Base-by-base conservation (phyloP, 2,329 filamentous ascomycete genomes). In the Botrytis pseudocinerea region DNA sequence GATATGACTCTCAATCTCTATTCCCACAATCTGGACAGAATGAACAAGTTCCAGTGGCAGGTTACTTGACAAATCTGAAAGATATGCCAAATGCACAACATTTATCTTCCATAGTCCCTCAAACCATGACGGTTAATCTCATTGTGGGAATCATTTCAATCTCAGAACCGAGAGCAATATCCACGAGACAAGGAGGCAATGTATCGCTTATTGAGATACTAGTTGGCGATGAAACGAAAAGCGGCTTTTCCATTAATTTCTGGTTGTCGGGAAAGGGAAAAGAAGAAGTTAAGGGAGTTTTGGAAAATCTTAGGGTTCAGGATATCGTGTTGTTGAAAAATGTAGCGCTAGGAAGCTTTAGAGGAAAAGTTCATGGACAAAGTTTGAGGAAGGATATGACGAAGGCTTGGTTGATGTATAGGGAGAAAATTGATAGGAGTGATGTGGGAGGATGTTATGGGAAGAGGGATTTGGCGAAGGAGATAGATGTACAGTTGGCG, bases 271-370 rank as follows among this genome's bases (percentile, higher is more conserved):
- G 75, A 62, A 76, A 51, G 57, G 76, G 64, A n/a, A 80, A 81
- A 72, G 79, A 75, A 59, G 75, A 69, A 71, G 76, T 76, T 54
- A 78, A 71, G 42, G 73, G 44, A 35, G 66, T 74, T 14, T 78
- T 87, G 16, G 80, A 83, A 1, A 82, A 80, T 0, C 82, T 97
- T 46, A 86, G 90, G 63, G 83, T 89, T 0, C 91, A 92, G 77
- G 94, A 98, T 79, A 88, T 97, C 1, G 85, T 98, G 8, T 85
- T 97, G 22, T 80, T 97, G 74, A 90, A 91, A 73, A 94, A 95
- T 78, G 90, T 97, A 10, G 94, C 92, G 0, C 84, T 98, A 69
- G 89, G 89, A 70, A 89, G 89, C 6, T 98, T 95, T 80, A 87
- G 87, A 69, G 88, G 89, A 64, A 91, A 88, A 77, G 95, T 98